Evolutionary conservation across 345 rosid species (phyloP), one percentile per base, ranked within the genome.

Genomic region (Bruguiera parviflora): DNA sequence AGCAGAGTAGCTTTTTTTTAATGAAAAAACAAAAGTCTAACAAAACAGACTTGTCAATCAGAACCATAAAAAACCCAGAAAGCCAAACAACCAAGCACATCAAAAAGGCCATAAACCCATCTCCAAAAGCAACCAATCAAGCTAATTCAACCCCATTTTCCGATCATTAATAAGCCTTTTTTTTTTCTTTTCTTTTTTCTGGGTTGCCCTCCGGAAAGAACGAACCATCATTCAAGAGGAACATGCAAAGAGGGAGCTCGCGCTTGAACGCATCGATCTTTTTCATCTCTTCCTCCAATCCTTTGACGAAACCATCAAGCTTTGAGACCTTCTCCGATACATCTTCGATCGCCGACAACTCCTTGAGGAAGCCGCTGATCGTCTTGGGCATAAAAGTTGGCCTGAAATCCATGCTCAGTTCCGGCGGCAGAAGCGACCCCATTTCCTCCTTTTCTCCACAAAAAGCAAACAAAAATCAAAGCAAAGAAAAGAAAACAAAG

Each of bases 221-320:
- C 90, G 47, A 73, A 95, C 97, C 97, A 77, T 92, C 85, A 56
- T 84, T 88, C 73, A 95, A 53, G 64, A 95, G 84, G 65, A 92
- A 79, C 82, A 95, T 80, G 75, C 83, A 91, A 51, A 89, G 84
- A 78, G 99, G 99, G 53, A 95, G 87, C 86, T 95, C 88, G 64
- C 92, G 92, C 60, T 87, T 80, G 69, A 81, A 88, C 21, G 84
- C 88, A 43, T 91, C 85, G 79, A 94, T 90, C 90, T 92, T 95
- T 32, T 65, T 79, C 86, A 84, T 71, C 73, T 95, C 99, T 49
- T 81, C 96, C 75, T 90, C 89, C 75, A 95, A 85, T 27, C 80
- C 75, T 61, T 77, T 71, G 39, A 94, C 66, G 66, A 88, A 84
- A 31, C 77, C 81, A 21, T 88, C 88, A 6, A 89, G 71, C 64